Base-by-base conservation (phyloP, 306 rosid genomes). In the Sechiopsis laciniata region DNA sequence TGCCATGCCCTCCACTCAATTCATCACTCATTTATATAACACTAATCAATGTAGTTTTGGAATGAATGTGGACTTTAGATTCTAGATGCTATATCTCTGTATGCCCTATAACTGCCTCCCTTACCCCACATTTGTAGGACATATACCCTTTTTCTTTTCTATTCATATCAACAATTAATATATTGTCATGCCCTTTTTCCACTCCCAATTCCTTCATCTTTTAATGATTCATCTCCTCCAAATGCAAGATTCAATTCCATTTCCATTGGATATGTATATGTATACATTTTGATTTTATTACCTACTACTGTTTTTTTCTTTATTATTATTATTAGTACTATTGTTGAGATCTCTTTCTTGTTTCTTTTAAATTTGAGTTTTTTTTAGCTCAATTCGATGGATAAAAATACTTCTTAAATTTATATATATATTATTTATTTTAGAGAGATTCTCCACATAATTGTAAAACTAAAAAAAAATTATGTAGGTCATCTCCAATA, bases 1-100 rank as follows among this genome's bases (percentile, higher is more conserved):
- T 65, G 53, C 71, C 52, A 65, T 65, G 71, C 53, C 71, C 16
- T 65, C 71, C 71, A 65, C 71, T 40, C 71, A 40, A n/a, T 15
- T 32, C 71, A 35, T 7, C 22, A 11, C 40, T 59, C 65, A 59
- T 59, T 24, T 59, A 59, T 37, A 37, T 32, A 32, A 59, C 65
- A 59, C 65, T 32, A 63, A 63, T 63, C 68, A 62, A 62, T 62
- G 53, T 8, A 50, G 12, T 50, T 13, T 11, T 11, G 3, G 53
- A 54, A n/a, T 54, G 59, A 17, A 19, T 17, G 13, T 52, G 55
- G 55, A 15, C 16, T 15, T 54, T 54, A 54, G 58, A 54, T 17
- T n/a, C 22, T 54, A 54, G 22, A 54, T 54, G 22, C 60, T 55
- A 17, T 19, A 8, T 3, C 12, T 55, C 37, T 32, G 17, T 54